Percentiles rank a stretch among this genome's conserved stretches.
These are phyloP conservation scores for Coemansia sp. DNA, from an alignment of 192 early-diverging fungal genomes.

Conservation along the genomic window DNA sequence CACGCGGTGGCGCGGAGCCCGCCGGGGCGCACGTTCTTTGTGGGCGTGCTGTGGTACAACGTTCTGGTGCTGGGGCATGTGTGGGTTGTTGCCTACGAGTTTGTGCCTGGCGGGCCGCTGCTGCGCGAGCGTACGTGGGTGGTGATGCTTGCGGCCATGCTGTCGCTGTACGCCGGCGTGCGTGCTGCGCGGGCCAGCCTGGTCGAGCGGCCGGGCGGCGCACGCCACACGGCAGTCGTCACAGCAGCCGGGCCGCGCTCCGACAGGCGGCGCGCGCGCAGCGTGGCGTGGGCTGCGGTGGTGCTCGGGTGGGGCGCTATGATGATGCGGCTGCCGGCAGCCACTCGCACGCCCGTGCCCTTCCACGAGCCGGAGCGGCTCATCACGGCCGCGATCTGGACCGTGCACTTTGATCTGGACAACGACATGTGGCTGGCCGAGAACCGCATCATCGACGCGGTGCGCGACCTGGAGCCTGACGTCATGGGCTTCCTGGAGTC, in stretches of 20 bases:
- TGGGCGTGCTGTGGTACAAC: conserved; percentile 68
- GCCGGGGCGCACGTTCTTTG: conserved; percentile 66
- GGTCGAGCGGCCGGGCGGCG: conserved; percentile 12
- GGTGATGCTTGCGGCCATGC: conserved; percentile 65
- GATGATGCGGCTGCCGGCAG: conserved; percentile 56
- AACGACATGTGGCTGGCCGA: conserved; percentile 85
- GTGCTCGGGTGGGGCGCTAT: conserved; percentile 42
- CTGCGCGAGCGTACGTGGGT: conserved; percentile 76
- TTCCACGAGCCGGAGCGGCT: conserved; percentile 65
- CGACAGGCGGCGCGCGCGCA: conserved; percentile 23
- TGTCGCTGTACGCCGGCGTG: conserved; percentile 56
- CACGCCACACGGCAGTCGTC: neutral
- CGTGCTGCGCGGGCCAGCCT: conserved; percentile 53
- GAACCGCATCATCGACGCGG: conserved; percentile 67
- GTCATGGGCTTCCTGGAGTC: conserved; percentile 81
- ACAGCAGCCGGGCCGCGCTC: neutral
- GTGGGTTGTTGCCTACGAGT: conserved; percentile 82
- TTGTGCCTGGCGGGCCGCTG: conserved; percentile 76
- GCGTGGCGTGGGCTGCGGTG: conserved; percentile 14
- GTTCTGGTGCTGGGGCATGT: conserved; percentile 72
- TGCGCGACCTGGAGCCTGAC: conserved; percentile 77
- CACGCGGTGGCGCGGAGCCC: conserved; percentile 58
- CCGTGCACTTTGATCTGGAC: conserved; percentile 83
- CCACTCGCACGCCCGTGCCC: conserved; percentile 59
- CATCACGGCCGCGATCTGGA: conserved; percentile 81